Conservation (phyloP, 208 protist genomes). For the Histomonas meleagridis region DNA sequence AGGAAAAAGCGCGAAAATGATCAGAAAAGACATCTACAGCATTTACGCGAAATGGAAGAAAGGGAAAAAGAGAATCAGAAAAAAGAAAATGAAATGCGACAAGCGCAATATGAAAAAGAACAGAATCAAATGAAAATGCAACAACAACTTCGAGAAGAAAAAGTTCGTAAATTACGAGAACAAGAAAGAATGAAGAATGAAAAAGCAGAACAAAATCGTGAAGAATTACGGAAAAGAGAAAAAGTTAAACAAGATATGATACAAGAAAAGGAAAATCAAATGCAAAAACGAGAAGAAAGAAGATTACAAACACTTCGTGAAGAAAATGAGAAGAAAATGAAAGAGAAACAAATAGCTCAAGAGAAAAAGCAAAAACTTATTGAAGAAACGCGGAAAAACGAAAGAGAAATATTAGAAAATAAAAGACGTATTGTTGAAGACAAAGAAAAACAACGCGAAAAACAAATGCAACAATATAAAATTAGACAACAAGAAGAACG, state of each 20-base stretch:
- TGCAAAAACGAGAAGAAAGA: background rate
- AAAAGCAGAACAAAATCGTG: background rate
- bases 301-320: background rate
- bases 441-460: background rate
- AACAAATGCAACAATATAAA: background rate
- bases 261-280: background rate
- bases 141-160: background rate
- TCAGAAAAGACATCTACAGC: background rate
- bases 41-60: background rate
- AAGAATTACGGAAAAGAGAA: conserved; percentile 9
- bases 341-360: background rate
- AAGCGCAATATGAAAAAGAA: conserved; percentile 11
- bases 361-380: background rate
- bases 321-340: background rate
- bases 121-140: background rate
- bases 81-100: background rate
- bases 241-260: background rate
- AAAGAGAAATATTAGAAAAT: background rate
- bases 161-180: background rate
- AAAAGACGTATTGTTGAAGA: background rate
- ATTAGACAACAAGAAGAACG: background rate
- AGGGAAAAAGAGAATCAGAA: background rate
- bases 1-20: background rate
- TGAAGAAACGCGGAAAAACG: background rate
- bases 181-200: background rate